Evolutionary conservation across 192 early-diverging fungal genomes (phyloP), one percentile per base, ranked within the genome.

Genomic region (Podila horticola): DNA sequence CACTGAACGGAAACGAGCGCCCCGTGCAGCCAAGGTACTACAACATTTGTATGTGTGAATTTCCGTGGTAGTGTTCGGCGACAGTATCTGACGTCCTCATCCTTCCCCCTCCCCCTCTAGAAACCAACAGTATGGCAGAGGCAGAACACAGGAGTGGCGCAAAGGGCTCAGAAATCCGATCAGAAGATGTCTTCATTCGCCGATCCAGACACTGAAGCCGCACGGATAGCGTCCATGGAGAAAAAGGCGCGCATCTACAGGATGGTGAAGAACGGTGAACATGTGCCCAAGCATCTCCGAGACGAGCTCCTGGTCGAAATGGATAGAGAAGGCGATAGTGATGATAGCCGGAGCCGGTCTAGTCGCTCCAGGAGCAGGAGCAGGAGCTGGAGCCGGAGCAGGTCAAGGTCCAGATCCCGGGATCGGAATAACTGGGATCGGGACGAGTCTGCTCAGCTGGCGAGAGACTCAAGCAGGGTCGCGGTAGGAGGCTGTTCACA

Each of bases 171-270:
- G 49, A 84, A 82, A 28, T 72, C 88, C 67, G 69, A 84, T 26
- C 67, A 75, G 48, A n/a, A 28, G 0, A 22, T 50, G 10, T 45
- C 41, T 0, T 19, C n/a, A 30, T 49, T n/a, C 15, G 74, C 85
- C 17, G 71, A 79, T 9, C 65, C 82, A 0, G 84, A 82, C 0
- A 58, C 67, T 0, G 83, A 86, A 6, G 63, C 74, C 36, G 86
- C 79, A 48, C 62, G 87, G 45, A 67, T 31, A 49, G 85, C 82
- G 4, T 77, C 88, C 0, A 86, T 93, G 66, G 84, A 91, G 66
- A 81, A 88, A 1, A 93, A 93, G 55, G 83, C 91, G n/a, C 82
- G 82, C 45, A 67, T 91, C 36, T 93, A 93, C 64, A 90, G 91
- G n/a, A 58, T 75, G 62, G 30, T 91, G 36, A 69, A 82, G 58